phyloP scores from a whole-genome alignment of 345 rosid genomes.

The Pistacia vera region DNA sequence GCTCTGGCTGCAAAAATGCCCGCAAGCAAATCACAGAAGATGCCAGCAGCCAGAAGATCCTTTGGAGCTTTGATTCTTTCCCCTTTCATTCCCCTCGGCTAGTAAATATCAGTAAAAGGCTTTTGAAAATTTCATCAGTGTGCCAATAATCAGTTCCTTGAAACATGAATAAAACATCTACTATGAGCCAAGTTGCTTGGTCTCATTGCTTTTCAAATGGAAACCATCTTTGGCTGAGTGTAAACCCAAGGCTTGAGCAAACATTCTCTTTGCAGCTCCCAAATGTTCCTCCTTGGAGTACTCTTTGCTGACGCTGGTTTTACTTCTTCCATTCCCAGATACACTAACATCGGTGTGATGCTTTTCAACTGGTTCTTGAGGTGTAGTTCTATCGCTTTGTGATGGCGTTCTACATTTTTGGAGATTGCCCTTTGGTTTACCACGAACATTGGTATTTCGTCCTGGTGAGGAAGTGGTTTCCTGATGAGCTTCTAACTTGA shows the following conservation, averaged over 20 bases:
- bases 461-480: conserved; percentile 8
- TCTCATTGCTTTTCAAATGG: conserved; percentile 27
- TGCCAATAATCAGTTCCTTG: background rate
- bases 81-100: background rate
- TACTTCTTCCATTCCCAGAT: conserved; percentile 25
- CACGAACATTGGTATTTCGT: conserved; percentile 3
- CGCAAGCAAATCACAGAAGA: background rate
- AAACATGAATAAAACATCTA: background rate
- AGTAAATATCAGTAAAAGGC: background rate
- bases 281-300: conserved; percentile 48
- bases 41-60: background rate
- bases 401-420: conserved; percentile 12
- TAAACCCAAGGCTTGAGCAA: conserved; percentile 65
- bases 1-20: background rate
- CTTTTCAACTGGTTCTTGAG: conserved; percentile 27
- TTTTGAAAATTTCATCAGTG: background rate
- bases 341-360: conserved; percentile 7
- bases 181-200: conserved; percentile 26
- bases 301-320: conserved; percentile 34
- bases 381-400: conserved; percentile 25
- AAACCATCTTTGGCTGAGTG: conserved; percentile 34
- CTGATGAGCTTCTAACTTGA: conserved; percentile 20
- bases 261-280: conserved; percentile 72
- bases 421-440: conserved; percentile 24
- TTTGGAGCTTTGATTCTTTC: background rate